Evolutionary conservation across 352 stramenopile genomes (phyloP).

Genomic region (Pythium dissimile): DNA sequence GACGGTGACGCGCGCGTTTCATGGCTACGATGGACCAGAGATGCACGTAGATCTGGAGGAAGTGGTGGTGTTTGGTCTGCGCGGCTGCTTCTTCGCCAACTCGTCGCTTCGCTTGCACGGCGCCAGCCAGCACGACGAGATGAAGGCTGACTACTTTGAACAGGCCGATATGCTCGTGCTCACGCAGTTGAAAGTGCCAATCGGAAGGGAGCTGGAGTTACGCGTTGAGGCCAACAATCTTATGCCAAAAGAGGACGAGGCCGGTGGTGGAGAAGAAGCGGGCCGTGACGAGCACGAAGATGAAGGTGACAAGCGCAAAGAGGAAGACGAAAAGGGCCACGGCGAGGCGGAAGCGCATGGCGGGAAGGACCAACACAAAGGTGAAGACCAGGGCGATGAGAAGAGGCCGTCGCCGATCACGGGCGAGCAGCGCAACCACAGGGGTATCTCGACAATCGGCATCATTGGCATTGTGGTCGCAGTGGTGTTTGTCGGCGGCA

Average conservation of each 20-base stretch:
- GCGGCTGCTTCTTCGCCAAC: constrained; percentile 45
- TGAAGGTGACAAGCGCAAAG: constrained; percentile 3
- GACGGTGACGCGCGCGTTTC: constrained; percentile 25
- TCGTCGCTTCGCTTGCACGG: constrained; percentile 39
- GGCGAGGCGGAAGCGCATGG: constrained; percentile 1
- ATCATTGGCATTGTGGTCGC: constrained; percentile 51
- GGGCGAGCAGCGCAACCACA: constrained; percentile 13
- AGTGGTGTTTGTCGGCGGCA: constrained; percentile 32
- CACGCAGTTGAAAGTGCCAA: constrained; percentile 33
- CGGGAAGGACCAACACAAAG: neutral
- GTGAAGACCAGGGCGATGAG: neutral
- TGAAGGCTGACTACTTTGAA: constrained; percentile 65
- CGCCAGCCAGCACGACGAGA: constrained; percentile 1
- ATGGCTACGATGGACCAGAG: constrained; percentile 66
- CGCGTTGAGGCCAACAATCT: constrained; percentile 25
- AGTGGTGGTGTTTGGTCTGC: constrained; percentile 58
- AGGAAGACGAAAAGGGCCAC: constrained; percentile 19
- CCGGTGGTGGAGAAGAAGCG: neutral
- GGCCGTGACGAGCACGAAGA: neutral
- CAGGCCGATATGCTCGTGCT: constrained; percentile 63
- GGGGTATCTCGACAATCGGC: constrained; percentile 18
- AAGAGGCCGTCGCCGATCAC: constrained; percentile 19
- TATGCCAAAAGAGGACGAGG: neutral
- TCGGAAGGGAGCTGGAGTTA: constrained; percentile 49
- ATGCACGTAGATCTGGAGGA: constrained; percentile 50